Base-by-base conservation (phyloP, 2,329 filamentous ascomycete genomes). In the Aspergillus arachidicola region DNA sequence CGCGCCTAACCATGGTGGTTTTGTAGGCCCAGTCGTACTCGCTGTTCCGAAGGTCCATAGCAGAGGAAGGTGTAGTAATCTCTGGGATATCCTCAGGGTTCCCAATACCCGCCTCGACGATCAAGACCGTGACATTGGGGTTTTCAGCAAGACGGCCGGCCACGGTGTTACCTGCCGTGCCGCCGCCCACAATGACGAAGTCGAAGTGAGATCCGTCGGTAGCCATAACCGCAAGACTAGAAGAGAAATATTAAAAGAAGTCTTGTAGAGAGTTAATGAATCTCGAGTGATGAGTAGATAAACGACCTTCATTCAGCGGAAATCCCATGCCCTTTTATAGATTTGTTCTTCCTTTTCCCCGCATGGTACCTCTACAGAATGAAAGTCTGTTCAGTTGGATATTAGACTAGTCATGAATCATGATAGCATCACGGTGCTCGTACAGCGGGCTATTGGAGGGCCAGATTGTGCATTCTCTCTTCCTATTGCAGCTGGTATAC, bases 1-100 rank as follows among this genome's bases (percentile, higher is more conserved):
- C 69, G 11, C 72, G 71, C 54, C 86, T 81, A 70, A 89, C 82
- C 76, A 89, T 83, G 32, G 85, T 87, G 1, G 85, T 85, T 76
- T 89, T 88, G 75, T 87, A 89, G 0, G 79, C 79, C 85, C 85
- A 88, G 73, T 89, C 86, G 67, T 87, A 82, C 69, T 86, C 74
- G 72, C 83, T 85, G 26, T 80, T 81, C n/a, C 86, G 82, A 0
- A 88, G 80, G 4, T 82, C 79, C 68, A 89, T 84, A 23, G 86
- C 87, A 9, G 77, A 74, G 2, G 84, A 82, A 1, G 87, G 86
- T 1, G 86, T 88, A 5, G 79, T 84, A 72, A 89, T 88, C 12
- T 82, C 79, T 5, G 82, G 78, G 32, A 85, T 71, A 19, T 85
- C 75, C 26, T 79, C 72, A 0, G 85, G 80, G 68, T 86, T 84